Evolutionary conservation across 345 rosid genomes (phyloP).

Genomic region (Raphanus sativus): DNA sequence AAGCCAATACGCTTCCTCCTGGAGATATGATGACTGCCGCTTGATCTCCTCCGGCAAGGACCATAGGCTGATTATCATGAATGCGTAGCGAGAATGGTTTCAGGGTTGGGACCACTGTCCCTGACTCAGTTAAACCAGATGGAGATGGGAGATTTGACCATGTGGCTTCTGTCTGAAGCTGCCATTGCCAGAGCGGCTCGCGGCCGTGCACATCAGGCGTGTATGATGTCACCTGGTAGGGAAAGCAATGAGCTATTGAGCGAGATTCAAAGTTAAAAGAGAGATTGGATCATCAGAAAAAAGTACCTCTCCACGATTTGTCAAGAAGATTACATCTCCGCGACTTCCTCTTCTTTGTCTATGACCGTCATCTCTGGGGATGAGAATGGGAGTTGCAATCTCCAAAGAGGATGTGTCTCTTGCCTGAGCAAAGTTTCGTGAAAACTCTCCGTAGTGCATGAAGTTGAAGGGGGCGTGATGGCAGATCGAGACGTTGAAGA

Average conservation of each 20-base stretch:
- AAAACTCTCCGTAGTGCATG: slow-evolving; percentile 75
- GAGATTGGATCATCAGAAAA: neutral
- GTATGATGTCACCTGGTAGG: slow-evolving; percentile 81
- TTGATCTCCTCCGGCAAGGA: slow-evolving; percentile 96
- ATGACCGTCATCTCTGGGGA: slow-evolving; percentile 82
- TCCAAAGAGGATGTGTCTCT: slow-evolving; percentile 67
- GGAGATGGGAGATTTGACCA: slow-evolving; percentile 97
- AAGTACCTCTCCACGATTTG: slow-evolving; percentile 95
- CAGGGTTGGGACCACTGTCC: slow-evolving; percentile 76
- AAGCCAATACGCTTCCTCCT: slow-evolving; percentile 73
- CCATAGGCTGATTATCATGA: slow-evolving; percentile 80
- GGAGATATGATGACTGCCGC: slow-evolving; percentile 81
- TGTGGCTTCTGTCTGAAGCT: slow-evolving; percentile 78
- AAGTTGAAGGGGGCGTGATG: slow-evolving; percentile 78
- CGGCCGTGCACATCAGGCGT: slow-evolving; percentile 81
- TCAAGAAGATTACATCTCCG: slow-evolving; percentile 89
- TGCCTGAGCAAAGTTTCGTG: slow-evolving; percentile 64
- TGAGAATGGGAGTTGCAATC: slow-evolving; percentile 94
- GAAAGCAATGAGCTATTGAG: neutral
- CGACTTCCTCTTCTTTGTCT: slow-evolving; percentile 80
- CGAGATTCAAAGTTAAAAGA: neutral
- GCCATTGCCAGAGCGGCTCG: slow-evolving; percentile 78
- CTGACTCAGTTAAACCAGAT: slow-evolving; percentile 78
- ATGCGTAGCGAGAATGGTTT: slow-evolving; percentile 68
- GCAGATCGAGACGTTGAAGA: slow-evolving; percentile 93